Base-by-base conservation (phyloP, 1,284 basidiomycete species). In the Ustilago sp. region DNA sequence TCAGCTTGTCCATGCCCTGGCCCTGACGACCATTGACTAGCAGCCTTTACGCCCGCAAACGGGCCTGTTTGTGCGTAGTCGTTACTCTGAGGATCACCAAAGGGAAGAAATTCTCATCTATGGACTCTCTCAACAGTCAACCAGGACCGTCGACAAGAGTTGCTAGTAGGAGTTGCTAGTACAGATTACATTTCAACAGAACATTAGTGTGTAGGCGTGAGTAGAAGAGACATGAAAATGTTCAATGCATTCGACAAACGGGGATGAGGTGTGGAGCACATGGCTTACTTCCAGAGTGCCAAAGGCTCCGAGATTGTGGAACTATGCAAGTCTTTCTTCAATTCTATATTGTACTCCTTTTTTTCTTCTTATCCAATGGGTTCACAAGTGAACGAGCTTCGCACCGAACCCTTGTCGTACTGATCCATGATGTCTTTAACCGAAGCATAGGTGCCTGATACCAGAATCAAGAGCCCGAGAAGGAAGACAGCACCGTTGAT, bases 391-490 rank as follows among this genome's bases (percentile, higher is more conserved):
- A 77, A 77, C 0, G 69, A 63, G 45, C 74, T 57, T 51, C 74
- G 59, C n/a, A 77, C 74, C 3, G 38, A 39, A 32, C 63, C 61
- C 1, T 54, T 41, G 32, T 36, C n/a, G 63, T 77, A 73, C 60
- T 72, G 56, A 43, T 77, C 63, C 2, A 55, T 41, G 52, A 82
- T 80, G 54, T 72, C 73, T 45, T 72, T 61, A 35, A 77, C 63
- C 2, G 63, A 56, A 2, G 77, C 72, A 41, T 81, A 83, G 35
- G 69, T 66, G 19, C 81, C 80, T 50, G 67, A 74, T 0, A 45
- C 81, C 7, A 83, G 41, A n/a, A 83, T 52, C n/a, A 79, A 41
- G 11, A 81, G 1, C 12, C 81, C 81, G 15, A 81, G 58, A 8
- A 78, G 11, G 52, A 83, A 77, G 51, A 74, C 72, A 31, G 45